These are phyloP conservation scores for Straminergon stramineum DNA, from an alignment of 225 moss, liverwort and hornwort genomes.

Conservation along the genomic window DNA sequence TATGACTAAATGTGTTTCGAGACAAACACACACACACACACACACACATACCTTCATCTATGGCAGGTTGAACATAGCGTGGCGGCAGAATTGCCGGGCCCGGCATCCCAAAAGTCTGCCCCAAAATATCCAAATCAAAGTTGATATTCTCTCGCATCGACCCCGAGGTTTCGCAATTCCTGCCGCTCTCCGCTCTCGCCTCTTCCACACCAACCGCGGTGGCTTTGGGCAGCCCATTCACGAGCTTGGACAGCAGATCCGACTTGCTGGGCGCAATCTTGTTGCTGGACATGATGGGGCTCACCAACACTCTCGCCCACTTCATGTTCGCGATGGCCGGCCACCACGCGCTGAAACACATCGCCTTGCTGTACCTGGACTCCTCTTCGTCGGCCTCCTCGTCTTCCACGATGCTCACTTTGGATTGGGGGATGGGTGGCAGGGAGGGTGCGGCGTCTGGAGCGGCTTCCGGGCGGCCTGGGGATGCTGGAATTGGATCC, in stretches of 20 bases:
- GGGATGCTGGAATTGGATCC: background rate
- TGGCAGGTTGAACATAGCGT: slow-evolving; percentile 1
- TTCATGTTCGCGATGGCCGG: slow-evolving; percentile 32
- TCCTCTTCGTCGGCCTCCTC: background rate
- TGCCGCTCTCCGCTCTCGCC: slow-evolving; percentile 2
- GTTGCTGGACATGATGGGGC: slow-evolving; percentile 36
- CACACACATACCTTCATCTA: slow-evolving; percentile 22
- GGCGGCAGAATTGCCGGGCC: slow-evolving; percentile 9
- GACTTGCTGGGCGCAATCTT: slow-evolving; percentile 55
- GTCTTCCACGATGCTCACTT: slow-evolving; percentile 3
- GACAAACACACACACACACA: background rate
- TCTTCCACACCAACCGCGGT: background rate
- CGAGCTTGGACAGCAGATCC: slow-evolving; percentile 31
- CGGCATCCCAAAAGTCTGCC: background rate
- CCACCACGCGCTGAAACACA: slow-evolving; percentile 35
- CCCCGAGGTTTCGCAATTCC: slow-evolving; percentile 19
- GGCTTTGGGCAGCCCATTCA: slow-evolving; percentile 7
- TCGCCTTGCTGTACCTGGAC: slow-evolving; percentile 4
- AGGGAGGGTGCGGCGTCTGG: background rate
- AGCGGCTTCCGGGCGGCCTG: background rate
- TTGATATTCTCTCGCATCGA: background rate
- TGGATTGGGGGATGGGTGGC: background rate
- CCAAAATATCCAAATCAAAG: background rate
- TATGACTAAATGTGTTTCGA: background rate
- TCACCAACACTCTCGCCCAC: slow-evolving; percentile 37